A percentile compares a stretch with the other conserved stretches of the same genome.
Evolutionary conservation across 257 asterid species (phyloP).

Genomic region (Leonotis leonurus): DNA sequence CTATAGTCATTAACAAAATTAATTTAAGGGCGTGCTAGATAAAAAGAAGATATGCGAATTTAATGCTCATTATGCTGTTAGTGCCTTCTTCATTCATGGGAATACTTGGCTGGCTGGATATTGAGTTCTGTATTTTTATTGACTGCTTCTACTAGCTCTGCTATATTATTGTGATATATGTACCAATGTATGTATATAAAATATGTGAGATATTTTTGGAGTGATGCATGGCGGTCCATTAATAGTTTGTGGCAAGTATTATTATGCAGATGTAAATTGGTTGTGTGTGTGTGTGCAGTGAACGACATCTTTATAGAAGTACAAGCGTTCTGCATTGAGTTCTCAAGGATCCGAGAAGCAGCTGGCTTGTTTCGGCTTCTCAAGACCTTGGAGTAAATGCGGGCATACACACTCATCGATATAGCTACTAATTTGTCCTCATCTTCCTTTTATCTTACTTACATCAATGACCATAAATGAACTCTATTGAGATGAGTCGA

Average conservation of each 20-base stretch:
- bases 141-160: neutral
- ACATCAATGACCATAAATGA: too few relatives aligned
- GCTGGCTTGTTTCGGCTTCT: conserved; percentile 87
- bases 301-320: conserved; percentile 91
- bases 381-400: conserved; percentile 60
- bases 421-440: neutral
- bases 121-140: too few relatives aligned
- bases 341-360: conserved; percentile 93
- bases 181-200: neutral
- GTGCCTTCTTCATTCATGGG: neutral
- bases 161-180: neutral
- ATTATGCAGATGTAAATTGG: neutral
- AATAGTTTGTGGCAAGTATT: neutral
- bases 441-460: neutral
- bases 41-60: neutral
- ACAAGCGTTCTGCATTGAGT: conserved; percentile 96
- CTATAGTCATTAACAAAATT: neutral
- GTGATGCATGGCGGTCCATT: neutral
- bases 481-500: too few relatives aligned
- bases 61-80: neutral
- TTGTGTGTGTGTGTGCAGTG: conserved; percentile 44
- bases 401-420: neutral
- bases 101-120: neutral
- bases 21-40: neutral
- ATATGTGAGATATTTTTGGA: neutral